Evolutionary conservation across 345 rosid species (phyloP), one percentile per base, ranked within the genome.

Genomic region (Arabis alpina): DNA sequence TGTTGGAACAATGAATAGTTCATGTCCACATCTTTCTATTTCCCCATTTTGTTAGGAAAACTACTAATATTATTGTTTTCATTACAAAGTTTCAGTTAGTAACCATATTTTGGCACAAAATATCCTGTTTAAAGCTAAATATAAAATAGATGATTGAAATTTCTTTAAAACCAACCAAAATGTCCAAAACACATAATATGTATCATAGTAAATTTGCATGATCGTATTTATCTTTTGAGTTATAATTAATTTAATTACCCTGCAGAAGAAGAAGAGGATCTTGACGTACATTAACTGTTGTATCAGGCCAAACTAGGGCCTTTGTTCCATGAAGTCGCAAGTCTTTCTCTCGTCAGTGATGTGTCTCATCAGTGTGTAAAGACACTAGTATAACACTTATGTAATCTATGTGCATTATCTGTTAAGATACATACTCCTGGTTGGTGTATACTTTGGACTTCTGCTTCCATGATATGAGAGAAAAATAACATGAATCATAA

Each of bases 231-330:
- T 34, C 1, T 34, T 34, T 6, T 34, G 37, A 5, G 37, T 6
- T 34, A 34, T 34, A 34, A 34, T 6, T 6, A 36, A 36, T 8
- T 66, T 51, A 51, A 65, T 71, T 76, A 24, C 43, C 61, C 41
- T 86, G 96, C 94, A 87, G 98, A 89, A 69, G 79, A 87, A 73
- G 80, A 89, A 79, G 87, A 87, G 78, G 86, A 72, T 92, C 75
- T 72, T 87, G 81, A 84, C 92, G 77, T 89, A 85, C 86, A 84
- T 92, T 49, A 87, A 87, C 63, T 86, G 98, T 82, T 92, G 96
- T 47, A 81, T 85, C 54, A 82, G 82, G 52, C 78, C 81, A 51
- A 56, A 76, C 68, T 76, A 76, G 5, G 72, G 71, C 82, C 89
- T 84, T 63, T 83, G 82, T 80, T 64, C 66, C 49, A 4, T 40